A percentile compares a stretch with the other conserved stretches of the same genome.
These are phyloP conservation scores for Persicaria maculosa DNA, from an alignment of 148 eudicot species.

Conservation along the genomic window DNA sequence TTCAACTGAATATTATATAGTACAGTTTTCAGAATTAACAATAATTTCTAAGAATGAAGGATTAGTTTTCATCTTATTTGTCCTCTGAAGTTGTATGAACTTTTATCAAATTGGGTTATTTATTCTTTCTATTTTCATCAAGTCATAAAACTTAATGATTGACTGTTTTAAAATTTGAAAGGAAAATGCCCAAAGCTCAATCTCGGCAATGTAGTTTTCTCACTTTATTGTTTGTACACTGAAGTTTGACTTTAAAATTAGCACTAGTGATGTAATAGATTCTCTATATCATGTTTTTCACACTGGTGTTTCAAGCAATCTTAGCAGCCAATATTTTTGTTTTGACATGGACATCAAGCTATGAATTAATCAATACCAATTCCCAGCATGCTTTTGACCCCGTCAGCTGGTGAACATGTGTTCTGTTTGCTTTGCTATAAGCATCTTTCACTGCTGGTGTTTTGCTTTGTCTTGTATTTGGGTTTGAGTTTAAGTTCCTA, in stretches of 20 bases:
- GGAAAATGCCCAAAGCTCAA: no score
- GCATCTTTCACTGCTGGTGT: neutral
- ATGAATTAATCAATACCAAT: neutral
- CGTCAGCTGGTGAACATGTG: neutral
- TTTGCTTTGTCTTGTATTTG: neutral
- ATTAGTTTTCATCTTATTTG: neutral
- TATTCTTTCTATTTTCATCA: neutral
- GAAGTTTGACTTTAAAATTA: neutral
- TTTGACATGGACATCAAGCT: neutral
- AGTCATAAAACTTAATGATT: no score
- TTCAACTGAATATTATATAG: neutral
- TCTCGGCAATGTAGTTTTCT: neutral
- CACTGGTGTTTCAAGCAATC: neutral
- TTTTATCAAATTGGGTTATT: neutral
- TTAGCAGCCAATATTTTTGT: neutral
- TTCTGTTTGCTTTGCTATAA: neutral
- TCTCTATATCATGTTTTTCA: neutral
- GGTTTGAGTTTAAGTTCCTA: neutral
- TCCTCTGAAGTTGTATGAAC: neutral
- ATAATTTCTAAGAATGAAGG: neutral
- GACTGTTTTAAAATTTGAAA: no score
- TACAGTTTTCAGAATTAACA: neutral
- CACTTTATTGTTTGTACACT: neutral
- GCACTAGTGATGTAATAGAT: neutral
- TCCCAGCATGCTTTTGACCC: conserved; percentile 1